Conservation (phyloP, 306 rosid genomes). For the Crataegus laevigata region DNA sequence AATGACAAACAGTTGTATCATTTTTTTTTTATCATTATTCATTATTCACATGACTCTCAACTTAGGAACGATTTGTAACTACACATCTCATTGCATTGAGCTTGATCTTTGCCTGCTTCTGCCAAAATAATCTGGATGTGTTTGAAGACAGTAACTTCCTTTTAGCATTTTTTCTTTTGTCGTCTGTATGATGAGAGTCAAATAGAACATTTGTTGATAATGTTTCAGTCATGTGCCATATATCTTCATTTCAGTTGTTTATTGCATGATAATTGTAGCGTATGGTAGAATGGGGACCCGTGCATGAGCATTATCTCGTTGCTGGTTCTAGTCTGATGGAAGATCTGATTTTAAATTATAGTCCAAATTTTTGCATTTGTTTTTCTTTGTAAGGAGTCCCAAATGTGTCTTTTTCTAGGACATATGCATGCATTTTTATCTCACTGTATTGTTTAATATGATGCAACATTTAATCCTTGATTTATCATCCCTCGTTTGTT, state of each 20-base stretch:
- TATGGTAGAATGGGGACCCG: not conserved
- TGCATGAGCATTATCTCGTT: not conserved
- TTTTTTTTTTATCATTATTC: not conserved
- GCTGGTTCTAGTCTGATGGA: not conserved
- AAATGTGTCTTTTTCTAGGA: not conserved
- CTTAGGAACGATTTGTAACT: not conserved
- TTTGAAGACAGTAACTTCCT: not conserved
- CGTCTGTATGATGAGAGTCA: not conserved
- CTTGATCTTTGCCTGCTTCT: not conserved
- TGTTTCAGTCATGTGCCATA: not conserved
- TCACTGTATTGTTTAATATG: not conserved
- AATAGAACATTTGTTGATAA: not conserved
- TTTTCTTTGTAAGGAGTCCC: not conserved
- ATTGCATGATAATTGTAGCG: not conserved
- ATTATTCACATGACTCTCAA: not conserved
- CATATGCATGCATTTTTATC: not conserved
- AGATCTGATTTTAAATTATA: not conserved
- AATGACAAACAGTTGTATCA: not conserved
- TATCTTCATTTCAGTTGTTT: not conserved
- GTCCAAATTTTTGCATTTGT: not conserved
- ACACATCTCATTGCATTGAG: not conserved
- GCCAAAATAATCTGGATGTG: not conserved
- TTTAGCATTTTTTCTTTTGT: not conserved
- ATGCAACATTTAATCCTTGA: not conserved
- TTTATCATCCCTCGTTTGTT: not conserved